Evolutionary conservation across 768 basidiomycete species (phyloP).

Genomic region (Harrya chromipes): DNA sequence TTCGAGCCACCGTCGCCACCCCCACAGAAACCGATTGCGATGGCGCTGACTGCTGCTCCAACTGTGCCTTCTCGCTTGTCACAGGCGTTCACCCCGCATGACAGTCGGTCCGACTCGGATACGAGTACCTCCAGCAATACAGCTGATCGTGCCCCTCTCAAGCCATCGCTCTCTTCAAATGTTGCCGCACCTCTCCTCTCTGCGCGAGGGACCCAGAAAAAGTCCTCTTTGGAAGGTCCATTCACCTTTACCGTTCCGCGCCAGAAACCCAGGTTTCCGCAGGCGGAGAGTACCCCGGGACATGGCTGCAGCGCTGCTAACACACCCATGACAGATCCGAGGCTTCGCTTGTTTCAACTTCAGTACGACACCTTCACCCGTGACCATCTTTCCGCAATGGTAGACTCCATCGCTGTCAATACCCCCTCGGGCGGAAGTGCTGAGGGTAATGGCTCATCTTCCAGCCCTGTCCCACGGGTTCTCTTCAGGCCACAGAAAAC

Average conservation of each 20-base stretch:
- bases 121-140: slow-evolving; percentile 10
- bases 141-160: slow-evolving; percentile 7
- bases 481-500: slow-evolving; percentile 50
- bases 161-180: slow-evolving; percentile 9
- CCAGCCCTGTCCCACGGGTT: slow-evolving; percentile 40
- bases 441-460: slow-evolving; percentile 41
- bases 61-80: slow-evolving; percentile 36
- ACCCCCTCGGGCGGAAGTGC: slow-evolving; percentile 58
- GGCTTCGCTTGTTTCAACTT: slow-evolving; percentile 85
- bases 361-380: slow-evolving; percentile 97
- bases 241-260: slow-evolving; percentile 77
- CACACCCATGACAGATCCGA: slow-evolving; percentile 58
- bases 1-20: slow-evolving; percentile 93
- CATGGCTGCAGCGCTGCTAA: slow-evolving; percentile 19
- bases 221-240: slow-evolving; percentile 47
- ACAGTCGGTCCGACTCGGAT: slow-evolving; percentile 26
- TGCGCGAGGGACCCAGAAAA: slow-evolving; percentile 39
- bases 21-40: slow-evolving; percentile 19
- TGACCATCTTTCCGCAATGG: slow-evolving; percentile 89
- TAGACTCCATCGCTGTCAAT: slow-evolving; percentile 89
- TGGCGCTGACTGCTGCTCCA: slow-evolving; percentile 28
- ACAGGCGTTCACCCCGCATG: slow-evolving; percentile 34
- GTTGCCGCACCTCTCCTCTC: slow-evolving; percentile 5
- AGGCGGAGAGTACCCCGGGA: slow-evolving; percentile 61
- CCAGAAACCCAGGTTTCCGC: slow-evolving; percentile 39